Base-by-base conservation (phyloP, 768 basidiomycete genomes). In the Suillus fuscotomentosus region DNA sequence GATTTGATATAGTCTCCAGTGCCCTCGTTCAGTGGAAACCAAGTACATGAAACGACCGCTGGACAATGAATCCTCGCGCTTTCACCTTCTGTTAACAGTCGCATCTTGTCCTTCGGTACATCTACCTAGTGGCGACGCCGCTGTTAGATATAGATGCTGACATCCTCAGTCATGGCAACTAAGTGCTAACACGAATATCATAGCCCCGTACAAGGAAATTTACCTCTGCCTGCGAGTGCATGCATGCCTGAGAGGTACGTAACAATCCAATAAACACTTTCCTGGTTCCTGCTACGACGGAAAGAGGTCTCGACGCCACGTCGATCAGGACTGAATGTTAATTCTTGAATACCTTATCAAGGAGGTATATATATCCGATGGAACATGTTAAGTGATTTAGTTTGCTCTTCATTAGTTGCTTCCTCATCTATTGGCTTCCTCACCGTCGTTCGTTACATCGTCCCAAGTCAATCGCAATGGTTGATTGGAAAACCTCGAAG, bases 401-500 rank as follows among this genome's bases (percentile, higher is more conserved):
- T 41, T 10, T 59, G 5, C 39, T 59, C 55, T 59, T 20, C 56
- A 57, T 15, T 20, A 41, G 15, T 57, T 41, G 22, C n/a, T 57
- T 39, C 56, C 34, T 27, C 39, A 27, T 41, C 10, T 7, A 41
- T 38, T 15, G 14, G 53, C 39, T n/a, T 45, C n/a, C 61, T 67
- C 66, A 60, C 64, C 63, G 41, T 64, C 43, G 36, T 50, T 55
- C 53, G n/a, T 27, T 61, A 31, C 60, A 34, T 47, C 51, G 31
- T 69, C 64, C 62, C 65, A 22, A 22, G 31, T 59, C 51, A 34
- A 38, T 63, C 57, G 51, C 60, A 41, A 74, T 74, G 73, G 65
- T 71, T 61, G 13, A 68, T 50, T 74, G 75, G 75, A 75, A 66
- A 63, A 60, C 67, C 45, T 67, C 68, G 10, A 61, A 57, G 1